These are phyloP conservation scores for Oryza meyeriana DNA, from an alignment of 176 grass and related monocot genomes.

Conservation along the genomic window DNA sequence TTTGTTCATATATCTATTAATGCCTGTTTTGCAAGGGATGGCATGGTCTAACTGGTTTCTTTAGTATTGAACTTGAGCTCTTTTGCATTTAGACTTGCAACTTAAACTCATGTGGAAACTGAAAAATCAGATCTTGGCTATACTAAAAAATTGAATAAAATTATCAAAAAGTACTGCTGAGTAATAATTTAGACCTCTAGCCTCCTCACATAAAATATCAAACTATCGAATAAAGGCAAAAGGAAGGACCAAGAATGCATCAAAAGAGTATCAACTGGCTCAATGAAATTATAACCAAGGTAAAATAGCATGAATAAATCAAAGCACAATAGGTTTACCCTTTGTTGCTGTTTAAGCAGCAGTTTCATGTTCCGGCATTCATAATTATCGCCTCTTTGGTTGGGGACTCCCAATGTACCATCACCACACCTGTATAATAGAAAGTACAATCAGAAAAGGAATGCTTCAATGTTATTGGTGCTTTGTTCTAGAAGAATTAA, in stretches of 20 bases:
- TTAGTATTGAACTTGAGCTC: not conserved
- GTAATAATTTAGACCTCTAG: constrained; percentile 11
- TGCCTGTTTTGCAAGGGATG: not conserved
- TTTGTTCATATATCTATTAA: not conserved
- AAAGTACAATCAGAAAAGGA: constrained; percentile 22
- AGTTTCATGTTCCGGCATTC: constrained; percentile 99
- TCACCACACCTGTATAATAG: constrained; percentile 73
- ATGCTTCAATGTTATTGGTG: not conserved
- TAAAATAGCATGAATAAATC: constrained; percentile 18
- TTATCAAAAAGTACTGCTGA: not conserved
- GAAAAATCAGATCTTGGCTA: not conserved
- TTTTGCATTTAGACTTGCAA: not conserved
- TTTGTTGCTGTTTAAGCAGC: constrained; percentile 94
- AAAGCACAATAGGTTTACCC: constrained; percentile 48
- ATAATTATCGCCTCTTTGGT: constrained; percentile 96
- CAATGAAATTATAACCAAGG: constrained; percentile 22
- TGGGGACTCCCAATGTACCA: constrained; percentile 89
- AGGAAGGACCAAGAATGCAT: not conserved
- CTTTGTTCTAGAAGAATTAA: constrained; percentile 1
- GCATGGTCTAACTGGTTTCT: not conserved
- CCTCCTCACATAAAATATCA: not conserved
- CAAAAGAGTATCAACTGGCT: constrained; percentile 20
- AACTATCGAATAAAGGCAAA: not conserved
- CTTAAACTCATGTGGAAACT: not conserved
- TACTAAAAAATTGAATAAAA: not conserved